Evolutionary conservation across 129 eudicot genomes (phyloP).

Genomic region (Pseudognaphalium luteoalbum): DNA sequence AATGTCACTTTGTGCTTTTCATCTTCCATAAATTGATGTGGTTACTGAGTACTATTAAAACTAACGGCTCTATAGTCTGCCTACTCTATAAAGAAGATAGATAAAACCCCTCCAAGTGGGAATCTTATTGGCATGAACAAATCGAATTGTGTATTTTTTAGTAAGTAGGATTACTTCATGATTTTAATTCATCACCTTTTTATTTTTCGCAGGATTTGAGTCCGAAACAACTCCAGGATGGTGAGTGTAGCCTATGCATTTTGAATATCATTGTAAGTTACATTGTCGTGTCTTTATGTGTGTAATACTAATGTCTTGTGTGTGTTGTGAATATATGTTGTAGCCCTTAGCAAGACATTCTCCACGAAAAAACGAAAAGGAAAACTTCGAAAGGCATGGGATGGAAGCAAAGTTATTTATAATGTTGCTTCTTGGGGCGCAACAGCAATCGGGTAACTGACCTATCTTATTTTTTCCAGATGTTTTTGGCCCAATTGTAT

Average conservation of each 20-base stretch:
- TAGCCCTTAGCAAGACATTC: slow-evolving; percentile 92
- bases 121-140: neutral
- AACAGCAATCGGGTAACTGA: slow-evolving; percentile 87
- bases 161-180: neutral
- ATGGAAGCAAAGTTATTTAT: slow-evolving; percentile 94
- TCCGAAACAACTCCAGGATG: slow-evolving; percentile 92
- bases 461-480: neutral
- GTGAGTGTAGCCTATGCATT: slow-evolving; percentile 43
- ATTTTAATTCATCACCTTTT: neutral
- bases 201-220: slow-evolving; percentile 72
- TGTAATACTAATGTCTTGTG: neutral
- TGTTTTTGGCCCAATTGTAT: neutral
- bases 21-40: too few species aligned
- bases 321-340: slow-evolving; percentile 27
- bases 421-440: slow-evolving; percentile 99
- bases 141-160: neutral
- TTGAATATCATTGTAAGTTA: neutral
- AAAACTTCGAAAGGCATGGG: slow-evolving; percentile 96
- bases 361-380: slow-evolving; percentile 80
- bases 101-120: neutral
- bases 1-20: too few species aligned
- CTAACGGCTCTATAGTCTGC: too few species aligned
- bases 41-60: too few species aligned
- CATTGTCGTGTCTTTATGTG: neutral
- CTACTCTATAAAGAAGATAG: too few species aligned